Evolutionary conservation across 2,329 filamentous ascomycete species (phyloP).

Genomic region (Achaetomium macrosporum): DNA sequence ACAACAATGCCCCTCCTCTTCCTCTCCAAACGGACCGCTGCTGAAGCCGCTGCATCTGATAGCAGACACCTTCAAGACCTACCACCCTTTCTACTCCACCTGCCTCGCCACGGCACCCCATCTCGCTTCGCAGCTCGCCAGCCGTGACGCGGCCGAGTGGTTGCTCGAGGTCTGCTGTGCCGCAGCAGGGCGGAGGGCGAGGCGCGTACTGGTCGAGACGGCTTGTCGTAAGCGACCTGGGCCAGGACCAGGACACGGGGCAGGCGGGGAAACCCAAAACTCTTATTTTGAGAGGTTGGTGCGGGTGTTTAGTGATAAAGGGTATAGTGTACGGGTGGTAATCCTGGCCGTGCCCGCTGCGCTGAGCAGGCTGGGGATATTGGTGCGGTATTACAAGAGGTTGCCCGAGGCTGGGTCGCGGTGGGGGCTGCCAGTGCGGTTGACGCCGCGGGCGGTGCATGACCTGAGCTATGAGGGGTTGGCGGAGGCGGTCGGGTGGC

Average conservation of each 20-base stretch:
- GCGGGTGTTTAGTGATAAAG: conserved; percentile 5
- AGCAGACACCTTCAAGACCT: conserved; percentile 44
- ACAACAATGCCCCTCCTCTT: neutral
- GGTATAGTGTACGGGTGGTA: conserved; percentile 36
- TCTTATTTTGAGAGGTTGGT: neutral
- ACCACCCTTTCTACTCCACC: conserved; percentile 38
- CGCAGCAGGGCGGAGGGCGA: conserved; percentile 26
- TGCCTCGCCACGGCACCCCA: conserved; percentile 25
- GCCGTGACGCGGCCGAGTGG: conserved; percentile 40
- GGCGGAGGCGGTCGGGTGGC: conserved; percentile 30
- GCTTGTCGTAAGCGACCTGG: no score
- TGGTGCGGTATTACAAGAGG: conserved; percentile 35
- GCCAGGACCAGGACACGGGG: neutral
- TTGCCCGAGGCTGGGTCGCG: conserved; percentile 32
- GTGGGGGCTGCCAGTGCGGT: conserved; percentile 33
- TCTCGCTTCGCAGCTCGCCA: conserved; percentile 32
- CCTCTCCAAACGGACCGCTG: conserved; percentile 1
- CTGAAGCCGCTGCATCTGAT: conserved; percentile 36
- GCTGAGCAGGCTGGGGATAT: conserved; percentile 38
- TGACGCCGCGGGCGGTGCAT: conserved; percentile 41
- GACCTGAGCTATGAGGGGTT: conserved; percentile 41
- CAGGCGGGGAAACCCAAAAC: no score
- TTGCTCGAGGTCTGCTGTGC: conserved; percentile 35
- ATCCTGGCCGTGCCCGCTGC: conserved; percentile 38
- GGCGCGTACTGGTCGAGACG: conserved; percentile 39